These are phyloP conservation scores for Chaetoceros muelleri DNA, from an alignment of 108 stramenopile species.

Conservation along the genomic window DNA sequence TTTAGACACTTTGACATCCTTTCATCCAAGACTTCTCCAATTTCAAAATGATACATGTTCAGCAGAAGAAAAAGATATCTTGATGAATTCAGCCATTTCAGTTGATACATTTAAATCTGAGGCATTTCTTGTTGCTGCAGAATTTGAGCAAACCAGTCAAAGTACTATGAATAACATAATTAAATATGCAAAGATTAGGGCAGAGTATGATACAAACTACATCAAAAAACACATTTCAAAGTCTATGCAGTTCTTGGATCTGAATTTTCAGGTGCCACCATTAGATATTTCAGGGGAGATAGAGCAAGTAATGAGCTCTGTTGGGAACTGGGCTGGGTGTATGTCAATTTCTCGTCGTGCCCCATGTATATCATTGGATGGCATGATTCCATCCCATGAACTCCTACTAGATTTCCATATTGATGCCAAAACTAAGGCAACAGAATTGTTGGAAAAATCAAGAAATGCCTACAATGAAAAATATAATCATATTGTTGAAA, in stretches of 20 bases:
- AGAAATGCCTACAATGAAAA: neutral
- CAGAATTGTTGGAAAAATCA: neutral
- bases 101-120: neutral
- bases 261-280: neutral
- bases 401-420: neutral
- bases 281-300: neutral
- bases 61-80: neutral
- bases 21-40: neutral
- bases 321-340: neutral
- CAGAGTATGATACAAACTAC: neutral
- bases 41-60: neutral
- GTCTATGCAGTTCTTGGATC: neutral
- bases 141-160: neutral
- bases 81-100: neutral
- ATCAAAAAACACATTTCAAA: neutral
- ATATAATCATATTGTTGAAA: neutral
- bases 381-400: neutral
- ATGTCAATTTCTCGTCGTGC: neutral
- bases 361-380: too few relatives aligned
- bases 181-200: neutral
- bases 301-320: neutral
- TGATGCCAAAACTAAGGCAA: neutral
- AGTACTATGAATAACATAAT: neutral
- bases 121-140: neutral
- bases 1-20: neutral